Conservation (phyloP, 768 basidiomycete species). For the Trametes elegans region DNA sequence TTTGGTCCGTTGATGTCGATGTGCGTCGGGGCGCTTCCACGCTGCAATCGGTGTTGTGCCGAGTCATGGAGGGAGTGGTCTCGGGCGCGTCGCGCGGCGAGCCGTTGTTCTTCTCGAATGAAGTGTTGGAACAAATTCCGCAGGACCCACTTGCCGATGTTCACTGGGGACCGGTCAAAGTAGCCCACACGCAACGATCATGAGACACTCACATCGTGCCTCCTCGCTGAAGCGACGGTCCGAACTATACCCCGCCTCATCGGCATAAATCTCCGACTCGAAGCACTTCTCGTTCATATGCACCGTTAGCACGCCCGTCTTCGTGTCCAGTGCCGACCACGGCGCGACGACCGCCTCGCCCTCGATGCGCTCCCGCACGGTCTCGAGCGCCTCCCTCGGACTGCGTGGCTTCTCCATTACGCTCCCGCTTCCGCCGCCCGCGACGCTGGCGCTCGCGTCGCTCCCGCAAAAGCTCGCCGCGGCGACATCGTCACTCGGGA, state of each 20-base stretch:
- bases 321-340: conserved; percentile 90
- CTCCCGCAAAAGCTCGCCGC: conserved; percentile 52
- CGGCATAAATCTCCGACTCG: conserved; percentile 93
- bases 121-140: conserved; percentile 83
- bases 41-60: conserved; percentile 24
- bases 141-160: conserved; percentile 89
- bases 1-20: conserved; percentile 27
- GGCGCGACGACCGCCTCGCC: conserved; percentile 83
- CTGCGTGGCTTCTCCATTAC: conserved; percentile 49
- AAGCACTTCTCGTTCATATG: conserved; percentile 88
- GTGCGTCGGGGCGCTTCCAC: conserved; percentile 24
- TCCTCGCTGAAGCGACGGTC: conserved; percentile 73
- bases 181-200: not conserved
- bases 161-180: conserved; percentile 51
- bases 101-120: conserved; percentile 62
- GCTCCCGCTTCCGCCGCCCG: conserved; percentile 43
- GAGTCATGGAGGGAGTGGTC: conserved; percentile 20
- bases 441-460: conserved; percentile 38
- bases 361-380: conserved; percentile 88
- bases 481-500: conserved; percentile 61
- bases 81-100: conserved; percentile 25
- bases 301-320: conserved; percentile 83
- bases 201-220: conserved; percentile 60
- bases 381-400: conserved; percentile 82
- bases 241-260: conserved; percentile 74